Conservation (phyloP, 2,329 filamentous ascomycete species). For the Arthrocladium fulminans region DNA sequence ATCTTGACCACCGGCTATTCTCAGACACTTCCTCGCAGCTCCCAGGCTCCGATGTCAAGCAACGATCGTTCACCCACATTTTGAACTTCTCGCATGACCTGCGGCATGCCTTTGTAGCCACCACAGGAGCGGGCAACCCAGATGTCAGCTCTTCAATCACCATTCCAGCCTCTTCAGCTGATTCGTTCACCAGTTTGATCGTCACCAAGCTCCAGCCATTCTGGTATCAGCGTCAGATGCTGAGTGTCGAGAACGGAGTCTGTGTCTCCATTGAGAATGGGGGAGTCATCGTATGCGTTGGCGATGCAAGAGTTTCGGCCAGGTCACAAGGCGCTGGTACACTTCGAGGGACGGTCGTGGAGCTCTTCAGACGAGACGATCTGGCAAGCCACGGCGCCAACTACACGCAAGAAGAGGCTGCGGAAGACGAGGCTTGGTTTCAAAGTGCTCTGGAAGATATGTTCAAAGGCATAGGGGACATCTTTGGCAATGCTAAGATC, state of each 20-base stretch:
- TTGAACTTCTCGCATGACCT: constrained; percentile 19
- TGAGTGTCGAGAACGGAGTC: constrained; percentile 19
- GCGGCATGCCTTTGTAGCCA: constrained; percentile 16
- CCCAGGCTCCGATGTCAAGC: constrained; percentile 14
- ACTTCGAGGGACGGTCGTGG: constrained; percentile 17
- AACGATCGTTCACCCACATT: constrained; percentile 17
- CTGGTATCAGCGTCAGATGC: constrained; percentile 19
- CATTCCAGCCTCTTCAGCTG: constrained; percentile 15
- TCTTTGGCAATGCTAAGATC: constrained; percentile 9
- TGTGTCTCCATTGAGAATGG: constrained; percentile 13
- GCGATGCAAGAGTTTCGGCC: constrained; percentile 17
- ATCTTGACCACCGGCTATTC: constrained; percentile 21
- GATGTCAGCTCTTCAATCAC: constrained; percentile 13
- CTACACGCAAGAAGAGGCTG: constrained; percentile 7
- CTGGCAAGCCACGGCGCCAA: not conserved
- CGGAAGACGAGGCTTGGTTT: constrained; percentile 16
- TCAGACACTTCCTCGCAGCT: constrained; percentile 22
- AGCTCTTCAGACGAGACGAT: constrained; percentile 12
- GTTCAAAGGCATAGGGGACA: constrained; percentile 14
- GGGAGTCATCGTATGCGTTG: constrained; percentile 18
- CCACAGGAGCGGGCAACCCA: constrained; percentile 8
- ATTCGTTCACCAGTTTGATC: constrained; percentile 20
- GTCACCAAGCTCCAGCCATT: constrained; percentile 20
- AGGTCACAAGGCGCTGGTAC: constrained; percentile 11
- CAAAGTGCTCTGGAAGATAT: constrained; percentile 14